These are phyloP conservation scores for Naganishia antarctica DNA, from an alignment of 768 basidiomycete species.

Conservation along the genomic window DNA sequence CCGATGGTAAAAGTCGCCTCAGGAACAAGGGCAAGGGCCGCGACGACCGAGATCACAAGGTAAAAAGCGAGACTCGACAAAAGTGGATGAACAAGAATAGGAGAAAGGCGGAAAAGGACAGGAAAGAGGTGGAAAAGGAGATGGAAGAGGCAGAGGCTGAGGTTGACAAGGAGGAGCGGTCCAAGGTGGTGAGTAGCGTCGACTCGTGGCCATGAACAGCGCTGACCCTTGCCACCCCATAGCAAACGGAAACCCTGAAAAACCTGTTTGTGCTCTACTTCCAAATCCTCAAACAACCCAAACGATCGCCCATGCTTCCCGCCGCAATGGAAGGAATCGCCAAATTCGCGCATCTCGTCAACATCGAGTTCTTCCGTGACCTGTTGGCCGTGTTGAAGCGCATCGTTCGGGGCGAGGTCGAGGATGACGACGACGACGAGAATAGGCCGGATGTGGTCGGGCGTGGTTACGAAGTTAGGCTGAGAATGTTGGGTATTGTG, in stretches of 20 bases:
- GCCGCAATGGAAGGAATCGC: conserved; percentile 87
- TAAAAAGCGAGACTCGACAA: conserved; percentile 50
- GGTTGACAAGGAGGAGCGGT: conserved; percentile 84
- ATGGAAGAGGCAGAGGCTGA: conserved; percentile 91
- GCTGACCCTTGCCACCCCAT: conserved; percentile 14
- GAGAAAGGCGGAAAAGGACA: conserved; percentile 76
- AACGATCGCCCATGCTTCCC: conserved; percentile 68
- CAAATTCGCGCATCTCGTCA: conserved; percentile 90
- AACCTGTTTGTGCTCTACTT: conserved; percentile 96
- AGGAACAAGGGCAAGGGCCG: conserved; percentile 49
- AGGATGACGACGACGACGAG: conserved; percentile 49
- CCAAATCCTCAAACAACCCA: conserved; percentile 81
- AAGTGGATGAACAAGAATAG: conserved; percentile 89
- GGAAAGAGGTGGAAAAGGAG: conserved; percentile 82
- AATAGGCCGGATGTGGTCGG: conserved; percentile 33
- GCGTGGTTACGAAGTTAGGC: conserved; percentile 53
- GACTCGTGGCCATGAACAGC: conserved; percentile 4
- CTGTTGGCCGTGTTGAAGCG: conserved; percentile 77
- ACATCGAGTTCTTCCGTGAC: conserved; percentile 97
- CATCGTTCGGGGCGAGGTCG: conserved; percentile 58
- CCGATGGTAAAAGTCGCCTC: conserved; percentile 52
- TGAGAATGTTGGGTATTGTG: conserved; percentile 70
- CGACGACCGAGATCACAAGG: conserved; percentile 55
- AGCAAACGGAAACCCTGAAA: conserved; percentile 98
- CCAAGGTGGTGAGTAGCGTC: conserved; percentile 61